Evolutionary conservation across 2,329 filamentous ascomycete species (phyloP).

Genomic region (Ophiocordyceps sinensis): DNA sequence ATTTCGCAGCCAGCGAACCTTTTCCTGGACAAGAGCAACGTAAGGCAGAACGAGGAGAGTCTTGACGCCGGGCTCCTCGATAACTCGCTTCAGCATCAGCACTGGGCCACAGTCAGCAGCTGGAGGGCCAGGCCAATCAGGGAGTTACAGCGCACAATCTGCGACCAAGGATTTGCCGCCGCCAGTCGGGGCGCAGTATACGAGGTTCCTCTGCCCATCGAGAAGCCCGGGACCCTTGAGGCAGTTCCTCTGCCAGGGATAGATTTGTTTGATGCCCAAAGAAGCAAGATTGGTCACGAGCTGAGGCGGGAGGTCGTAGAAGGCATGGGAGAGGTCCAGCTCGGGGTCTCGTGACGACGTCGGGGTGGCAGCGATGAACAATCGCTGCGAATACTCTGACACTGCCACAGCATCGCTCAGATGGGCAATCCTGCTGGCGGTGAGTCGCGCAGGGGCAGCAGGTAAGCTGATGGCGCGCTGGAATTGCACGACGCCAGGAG

Average conservation of each 20-base stretch:
- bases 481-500: slow-evolving; percentile 12
- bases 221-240: slow-evolving; percentile 53
- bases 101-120: slow-evolving; percentile 24
- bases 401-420: slow-evolving; percentile 9
- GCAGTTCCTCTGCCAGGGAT: slow-evolving; percentile 68
- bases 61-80: slow-evolving; percentile 49
- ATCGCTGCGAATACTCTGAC: slow-evolving; percentile 45
- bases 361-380: slow-evolving; percentile 36
- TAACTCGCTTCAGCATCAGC: slow-evolving; percentile 56
- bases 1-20: slow-evolving; percentile 57
- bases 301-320: slow-evolving; percentile 45
- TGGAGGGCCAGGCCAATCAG: background rate
- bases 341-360: slow-evolving; percentile 34
- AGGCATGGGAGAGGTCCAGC: slow-evolving; percentile 46
- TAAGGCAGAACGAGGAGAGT: slow-evolving; percentile 63
- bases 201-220: slow-evolving; percentile 50
- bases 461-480: slow-evolving; percentile 19
- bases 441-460: slow-evolving; percentile 13
- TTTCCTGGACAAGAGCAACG: slow-evolving; percentile 68
- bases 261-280: slow-evolving; percentile 58
- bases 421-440: slow-evolving; percentile 32
- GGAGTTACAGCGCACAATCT: slow-evolving; percentile 24
- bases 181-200: slow-evolving; percentile 69
- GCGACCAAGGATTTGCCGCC: slow-evolving; percentile 67
- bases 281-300: slow-evolving; percentile 50